Base-by-base conservation (phyloP, 2,329 filamentous ascomycete genomes). In the Epichloe coenophiala region DNA sequence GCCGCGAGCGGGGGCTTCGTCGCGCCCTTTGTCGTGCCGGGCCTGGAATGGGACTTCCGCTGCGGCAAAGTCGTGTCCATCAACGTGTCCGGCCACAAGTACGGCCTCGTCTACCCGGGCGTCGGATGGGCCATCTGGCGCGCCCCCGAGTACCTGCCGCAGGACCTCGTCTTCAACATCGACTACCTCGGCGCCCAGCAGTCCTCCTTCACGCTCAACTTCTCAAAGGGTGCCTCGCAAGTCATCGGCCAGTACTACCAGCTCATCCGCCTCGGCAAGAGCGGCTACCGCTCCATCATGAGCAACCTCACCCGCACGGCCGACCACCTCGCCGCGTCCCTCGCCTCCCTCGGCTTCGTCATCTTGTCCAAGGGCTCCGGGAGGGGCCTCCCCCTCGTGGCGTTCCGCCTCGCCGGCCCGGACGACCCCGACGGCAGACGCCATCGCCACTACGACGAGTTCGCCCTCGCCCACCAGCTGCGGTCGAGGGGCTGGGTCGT, bases 131-230 rank as follows among this genome's bases (percentile, higher is more conserved):
- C 91, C 11, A 75, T 96, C 57, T 96, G 90, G 89, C 81, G 90
- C 45, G 79, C 81, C 39, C 79, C 87, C 47, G 84, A 93, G 65
- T 93, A 76, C 68, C 77, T 95, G 3, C 91, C 91, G 7, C 77
- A 91, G 63, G 90, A 96, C 62, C 82, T 96, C 21, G 88, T 97
- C 60, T 97, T 97, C 80, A 96, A 95, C 76, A 96, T 97, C 78
- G 96, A 96, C 77, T 97, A 97, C 71, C 84, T 96, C 5, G 91
- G 91, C 47, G 90, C 91, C 11, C 88, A 96, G 63, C 91, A 97
- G 66, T 85, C 89, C 2, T 95, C 88, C 3, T 96, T 96, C 71
- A 96, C 91, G 0, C 81, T 97, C 53, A 97, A 97, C 75, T 97
- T 97, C 74, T 94, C 63, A 95, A 95, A 23, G 67, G 90, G 90